A percentile compares a stretch with the other conserved stretches of the same genome.
Conservation (phyloP, 345 rosid genomes). For the Eucalyptus fibrosa region DNA sequence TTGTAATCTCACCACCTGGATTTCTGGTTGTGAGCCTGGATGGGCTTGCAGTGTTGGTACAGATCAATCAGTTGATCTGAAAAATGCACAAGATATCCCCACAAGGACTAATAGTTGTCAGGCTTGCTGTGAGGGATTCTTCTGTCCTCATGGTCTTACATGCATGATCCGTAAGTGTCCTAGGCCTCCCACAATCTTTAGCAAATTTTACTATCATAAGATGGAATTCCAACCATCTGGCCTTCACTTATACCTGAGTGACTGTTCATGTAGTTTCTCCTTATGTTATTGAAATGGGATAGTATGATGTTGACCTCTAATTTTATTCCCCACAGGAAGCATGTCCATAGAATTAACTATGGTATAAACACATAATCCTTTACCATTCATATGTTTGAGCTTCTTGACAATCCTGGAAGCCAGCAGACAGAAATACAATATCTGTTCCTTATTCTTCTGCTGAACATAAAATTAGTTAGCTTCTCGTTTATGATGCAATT, state of each 20-base stretch:
- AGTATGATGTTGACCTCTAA: not conserved
- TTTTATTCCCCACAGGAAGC: not conserved
- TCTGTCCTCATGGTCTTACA: slow-evolving; percentile 87
- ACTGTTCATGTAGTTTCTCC: not conserved
- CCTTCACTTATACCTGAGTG: not conserved
- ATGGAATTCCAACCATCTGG: not conserved
- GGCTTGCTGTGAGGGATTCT: slow-evolving; percentile 86
- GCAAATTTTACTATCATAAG: not conserved
- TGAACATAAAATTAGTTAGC: not conserved
- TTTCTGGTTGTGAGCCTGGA: slow-evolving; percentile 93
- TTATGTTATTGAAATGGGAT: not conserved
- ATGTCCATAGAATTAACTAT: not conserved
- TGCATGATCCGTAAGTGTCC: slow-evolving; percentile 88
- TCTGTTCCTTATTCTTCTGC: not conserved
- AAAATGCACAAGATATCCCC: slow-evolving; percentile 46
- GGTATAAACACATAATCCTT: not conserved
- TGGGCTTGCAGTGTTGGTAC: slow-evolving; percentile 70
- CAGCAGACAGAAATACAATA: not conserved
- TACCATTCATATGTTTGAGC: not conserved
- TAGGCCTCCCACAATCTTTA: not conserved
- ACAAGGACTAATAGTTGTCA: slow-evolving; percentile 46
- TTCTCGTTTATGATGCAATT: not conserved
- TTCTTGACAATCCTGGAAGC: not conserved
- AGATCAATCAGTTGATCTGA: slow-evolving; percentile 29
- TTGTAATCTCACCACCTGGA: slow-evolving; percentile 81